Evolutionary conservation across 768 basidiomycete species (phyloP), one percentile per base, ranked within the genome.

Genomic region (Tricholoma flavovirens): DNA sequence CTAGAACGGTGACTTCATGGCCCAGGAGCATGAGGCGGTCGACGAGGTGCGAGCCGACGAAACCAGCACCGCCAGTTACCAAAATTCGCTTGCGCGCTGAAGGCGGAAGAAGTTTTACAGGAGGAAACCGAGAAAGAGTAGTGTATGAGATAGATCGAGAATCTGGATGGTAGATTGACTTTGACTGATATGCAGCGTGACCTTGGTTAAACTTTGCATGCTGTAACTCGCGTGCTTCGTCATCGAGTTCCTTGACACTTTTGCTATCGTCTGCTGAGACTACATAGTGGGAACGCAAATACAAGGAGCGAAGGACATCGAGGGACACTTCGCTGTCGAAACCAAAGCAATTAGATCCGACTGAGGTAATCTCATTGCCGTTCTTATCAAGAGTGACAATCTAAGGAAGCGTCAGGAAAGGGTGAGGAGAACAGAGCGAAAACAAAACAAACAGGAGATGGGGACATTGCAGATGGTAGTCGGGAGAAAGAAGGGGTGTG

Each of bases 61-160:
- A 99, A n/a, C 97, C 97, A 35, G 96, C 97, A 40, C 97, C 96
- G 56, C 96, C 96, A 19, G 96, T 98, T 63, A 98, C 88, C 38
- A 99, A 83, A 63, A 98, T 76, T 57, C 96, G 88, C 74, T 96
- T 97, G 65, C 93, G 84, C 58, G 75, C 70, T 2, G 84, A 77
- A 19, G 89, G 83, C 9, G 91, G 71, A 48, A 99, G 83, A 49
- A 94, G 83, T 64, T 83, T 91, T 58, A 99, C 95, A 3, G 96
- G 93, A 9, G 94, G 91, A 71, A 94, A 99, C 43, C 90, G 87
- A 53, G 89, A 85, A 55, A 96, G 82, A 22, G 93, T 93, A 48
- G 92, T 90, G 73, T 95, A 98, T 42, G 94, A 90, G 70, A 97
- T 93, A 35, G 88, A 82, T 61, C 87, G 81, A 22, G 80, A 82